Evolutionary conservation across 805 yeast species (phyloP).

Genomic region (Ogataea allantospora): DNA sequence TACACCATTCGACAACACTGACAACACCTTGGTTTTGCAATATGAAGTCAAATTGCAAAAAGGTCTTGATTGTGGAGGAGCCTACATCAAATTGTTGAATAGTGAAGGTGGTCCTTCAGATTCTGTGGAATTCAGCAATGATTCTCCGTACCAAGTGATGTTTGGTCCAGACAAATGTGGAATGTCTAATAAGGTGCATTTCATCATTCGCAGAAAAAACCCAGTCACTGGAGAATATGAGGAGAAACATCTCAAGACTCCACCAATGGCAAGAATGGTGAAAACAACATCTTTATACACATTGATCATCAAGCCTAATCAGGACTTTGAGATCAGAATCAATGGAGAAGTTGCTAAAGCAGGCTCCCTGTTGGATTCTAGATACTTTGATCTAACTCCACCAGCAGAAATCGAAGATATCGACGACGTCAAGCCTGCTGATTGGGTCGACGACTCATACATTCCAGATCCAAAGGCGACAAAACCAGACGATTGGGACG

Average conservation of each 20-base stretch:
- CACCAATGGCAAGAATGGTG: constrained; percentile 64
- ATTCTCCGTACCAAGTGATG: constrained; percentile 79
- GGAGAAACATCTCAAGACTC: constrained; percentile 65
- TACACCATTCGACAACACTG: constrained; percentile 54
- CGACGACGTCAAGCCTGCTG: constrained; percentile 63
- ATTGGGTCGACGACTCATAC: constrained; percentile 72
- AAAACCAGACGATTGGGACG: constrained; percentile 89
- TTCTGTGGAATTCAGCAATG: constrained; percentile 49
- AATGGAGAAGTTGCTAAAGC: constrained; percentile 73
- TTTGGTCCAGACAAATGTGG: constrained; percentile 96
- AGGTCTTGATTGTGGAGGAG: constrained; percentile 84
- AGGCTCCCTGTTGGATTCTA: constrained; percentile 62
- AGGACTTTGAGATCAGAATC: constrained; percentile 74
- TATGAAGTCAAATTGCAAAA: constrained; percentile 86
- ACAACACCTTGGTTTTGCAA: constrained; percentile 74
- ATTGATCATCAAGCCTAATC: constrained; percentile 61
- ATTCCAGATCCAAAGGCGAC: constrained; percentile 67
- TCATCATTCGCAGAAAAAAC: constrained; percentile 62
- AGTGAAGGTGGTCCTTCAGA: constrained; percentile 36
- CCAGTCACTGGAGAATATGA: constrained; percentile 54
- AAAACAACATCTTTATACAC: constrained; percentile 72
- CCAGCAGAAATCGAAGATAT: constrained; percentile 61
- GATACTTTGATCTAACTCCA: constrained; percentile 58
- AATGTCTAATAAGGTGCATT: constrained; percentile 71
- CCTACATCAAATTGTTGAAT: constrained; percentile 74